Evolutionary conservation across 257 asterid species (phyloP).

Genomic region (Solanum lignicaule): DNA sequence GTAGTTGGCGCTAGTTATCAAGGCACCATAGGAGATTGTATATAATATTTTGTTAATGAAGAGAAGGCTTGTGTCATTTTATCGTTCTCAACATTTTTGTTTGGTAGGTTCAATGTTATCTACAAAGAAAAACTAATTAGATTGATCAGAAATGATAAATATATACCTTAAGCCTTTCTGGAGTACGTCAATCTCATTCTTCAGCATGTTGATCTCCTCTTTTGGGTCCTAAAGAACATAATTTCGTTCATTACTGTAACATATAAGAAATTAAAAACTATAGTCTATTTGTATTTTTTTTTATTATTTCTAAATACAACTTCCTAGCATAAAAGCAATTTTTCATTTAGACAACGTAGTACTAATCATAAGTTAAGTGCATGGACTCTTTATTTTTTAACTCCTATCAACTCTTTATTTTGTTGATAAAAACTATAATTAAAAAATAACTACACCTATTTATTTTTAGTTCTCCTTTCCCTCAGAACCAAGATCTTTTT

Average conservation of each 20-base stretch:
- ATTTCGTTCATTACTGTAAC: neutral
- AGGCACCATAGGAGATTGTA: neutral
- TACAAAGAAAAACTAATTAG: neutral
- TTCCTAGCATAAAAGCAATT: neutral
- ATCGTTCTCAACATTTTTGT: too few relatives aligned
- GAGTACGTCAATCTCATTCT: conserved; percentile 75
- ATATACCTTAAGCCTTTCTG: conserved; percentile 70
- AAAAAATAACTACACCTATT: neutral
- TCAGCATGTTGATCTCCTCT: conserved; percentile 66
- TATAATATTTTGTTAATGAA: neutral
- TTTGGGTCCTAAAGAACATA: conserved; percentile 41
- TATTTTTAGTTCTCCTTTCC: neutral
- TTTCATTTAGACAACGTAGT: neutral
- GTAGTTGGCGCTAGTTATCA: neutral
- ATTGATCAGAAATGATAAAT: neutral
- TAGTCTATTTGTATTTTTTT: neutral
- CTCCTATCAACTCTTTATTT: too few relatives aligned
- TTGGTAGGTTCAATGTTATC: neutral
- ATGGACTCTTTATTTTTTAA: too few relatives aligned
- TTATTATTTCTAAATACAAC: neutral
- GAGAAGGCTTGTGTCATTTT: neutral
- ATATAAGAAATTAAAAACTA: neutral
- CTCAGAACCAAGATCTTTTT: neutral
- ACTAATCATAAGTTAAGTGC: neutral
- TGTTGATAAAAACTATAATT: too few relatives aligned